Percentiles rank a stretch among this genome's conserved stretches.
phyloP scores from a whole-genome alignment of 768 basidiomycete species.

The Podaxis sp. region DNA sequence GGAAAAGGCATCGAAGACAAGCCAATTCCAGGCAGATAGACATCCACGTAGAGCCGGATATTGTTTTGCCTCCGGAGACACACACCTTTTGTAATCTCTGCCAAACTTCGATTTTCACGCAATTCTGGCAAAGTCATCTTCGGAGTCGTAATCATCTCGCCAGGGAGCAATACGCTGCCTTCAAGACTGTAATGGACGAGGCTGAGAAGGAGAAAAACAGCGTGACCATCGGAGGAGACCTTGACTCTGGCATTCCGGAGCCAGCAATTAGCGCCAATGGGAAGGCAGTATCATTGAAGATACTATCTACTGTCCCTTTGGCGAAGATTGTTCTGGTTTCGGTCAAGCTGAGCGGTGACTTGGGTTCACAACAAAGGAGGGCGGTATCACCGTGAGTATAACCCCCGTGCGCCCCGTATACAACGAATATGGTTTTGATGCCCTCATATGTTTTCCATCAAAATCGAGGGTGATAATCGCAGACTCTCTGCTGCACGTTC shows the following conservation, averaged over 20 bases:
- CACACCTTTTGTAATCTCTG: constrained; percentile 31
- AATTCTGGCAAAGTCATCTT: constrained; percentile 35
- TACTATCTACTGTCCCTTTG: constrained; percentile 29
- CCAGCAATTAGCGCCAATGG: constrained; percentile 27
- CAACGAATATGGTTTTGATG: neutral
- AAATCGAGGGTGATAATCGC: constrained; percentile 17
- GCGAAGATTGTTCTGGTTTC: constrained; percentile 27
- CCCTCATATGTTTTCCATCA: constrained; percentile 27
- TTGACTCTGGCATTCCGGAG: constrained; percentile 55
- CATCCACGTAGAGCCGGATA: constrained; percentile 20
- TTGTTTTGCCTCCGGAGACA: constrained; percentile 14
- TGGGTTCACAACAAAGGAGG: neutral
- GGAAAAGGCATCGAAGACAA: constrained; percentile 2
- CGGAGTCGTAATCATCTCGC: constrained; percentile 29
- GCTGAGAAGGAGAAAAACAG: constrained; percentile 58
- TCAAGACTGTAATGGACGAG: constrained; percentile 45
- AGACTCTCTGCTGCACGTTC: constrained; percentile 24
- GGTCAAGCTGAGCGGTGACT: neutral
- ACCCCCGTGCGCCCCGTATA: neutral
- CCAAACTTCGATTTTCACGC: constrained; percentile 21
- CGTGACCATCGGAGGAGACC: constrained; percentile 38
- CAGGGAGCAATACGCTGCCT: constrained; percentile 37
- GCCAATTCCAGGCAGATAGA: neutral
- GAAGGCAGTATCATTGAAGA: constrained; percentile 16
- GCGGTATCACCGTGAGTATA: constrained; percentile 10